Conservation (phyloP, 176 grass and related monocot genomes). For the Oryza longistaminata region DNA sequence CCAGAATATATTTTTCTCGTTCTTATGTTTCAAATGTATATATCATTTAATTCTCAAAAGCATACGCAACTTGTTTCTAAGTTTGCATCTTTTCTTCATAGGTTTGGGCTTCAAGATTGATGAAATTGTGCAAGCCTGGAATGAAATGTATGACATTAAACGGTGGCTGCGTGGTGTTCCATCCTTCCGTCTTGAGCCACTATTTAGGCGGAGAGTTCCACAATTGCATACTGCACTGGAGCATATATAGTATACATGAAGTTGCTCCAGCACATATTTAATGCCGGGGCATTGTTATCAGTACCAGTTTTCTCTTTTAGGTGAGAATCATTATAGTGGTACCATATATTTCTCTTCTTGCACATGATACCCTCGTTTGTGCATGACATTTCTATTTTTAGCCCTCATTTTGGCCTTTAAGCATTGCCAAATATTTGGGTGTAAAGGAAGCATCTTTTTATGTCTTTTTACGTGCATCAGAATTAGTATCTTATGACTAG, state of each 20-base stretch:
- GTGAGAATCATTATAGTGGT: conserved; percentile 11
- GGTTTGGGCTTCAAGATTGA: conserved; percentile 83
- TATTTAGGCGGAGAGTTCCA: conserved; percentile 71
- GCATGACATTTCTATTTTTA: neutral
- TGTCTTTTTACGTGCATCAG: too few relatives aligned
- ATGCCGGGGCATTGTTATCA: conserved; percentile 30
- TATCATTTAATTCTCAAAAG: neutral
- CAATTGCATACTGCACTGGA: conserved; percentile 61
- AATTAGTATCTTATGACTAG: too few relatives aligned
- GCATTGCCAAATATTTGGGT: neutral
- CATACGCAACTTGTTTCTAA: conserved; percentile 2
- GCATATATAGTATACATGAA: conserved; percentile 54
- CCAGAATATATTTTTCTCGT: conserved; percentile 8
- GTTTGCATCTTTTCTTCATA: conserved; percentile 37
- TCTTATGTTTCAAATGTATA: neutral
- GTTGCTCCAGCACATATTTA: conserved; percentile 23
- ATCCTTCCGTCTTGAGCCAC: conserved; percentile 81
- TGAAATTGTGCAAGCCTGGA: conserved; percentile 91
- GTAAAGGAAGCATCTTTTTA: too few relatives aligned
- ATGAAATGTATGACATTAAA: conserved; percentile 90
- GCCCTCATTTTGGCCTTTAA: neutral
- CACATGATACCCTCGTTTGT: conserved; percentile 4
- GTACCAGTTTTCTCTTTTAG: conserved; percentile 26
- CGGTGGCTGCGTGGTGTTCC: conserved; percentile 67
- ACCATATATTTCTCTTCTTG: neutral